Evolutionary conservation across 192 early-diverging fungal species (phyloP).

Genomic region (Rhizoclosmatium globosum): DNA sequence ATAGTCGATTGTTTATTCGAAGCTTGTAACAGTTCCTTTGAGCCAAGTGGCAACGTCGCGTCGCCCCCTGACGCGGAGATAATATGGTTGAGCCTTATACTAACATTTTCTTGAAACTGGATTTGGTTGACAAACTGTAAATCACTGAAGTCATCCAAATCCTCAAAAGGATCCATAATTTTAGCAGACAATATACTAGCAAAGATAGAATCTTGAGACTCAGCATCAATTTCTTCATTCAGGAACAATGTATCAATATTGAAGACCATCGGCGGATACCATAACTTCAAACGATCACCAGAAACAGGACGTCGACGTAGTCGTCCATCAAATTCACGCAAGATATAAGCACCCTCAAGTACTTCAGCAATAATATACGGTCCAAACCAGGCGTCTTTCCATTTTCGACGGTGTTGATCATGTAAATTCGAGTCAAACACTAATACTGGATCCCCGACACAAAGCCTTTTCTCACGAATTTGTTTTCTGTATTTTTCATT

Average conservation of each 20-base stretch:
- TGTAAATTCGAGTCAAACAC: neutral
- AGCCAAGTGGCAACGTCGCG: neutral
- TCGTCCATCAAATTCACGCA: neutral
- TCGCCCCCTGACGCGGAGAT: constrained; percentile 12
- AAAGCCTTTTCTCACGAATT: neutral
- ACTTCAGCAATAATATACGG: neutral
- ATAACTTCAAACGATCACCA: neutral
- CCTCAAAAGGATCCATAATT: neutral
- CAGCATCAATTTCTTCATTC: neutral
- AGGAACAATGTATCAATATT: neutral
- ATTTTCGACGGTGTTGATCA: neutral
- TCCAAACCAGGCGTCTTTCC: neutral
- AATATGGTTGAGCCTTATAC: neutral
- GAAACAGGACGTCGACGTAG: neutral
- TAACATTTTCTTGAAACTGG: neutral
- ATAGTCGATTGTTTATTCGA: neutral
- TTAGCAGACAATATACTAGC: neutral
- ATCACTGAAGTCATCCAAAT: neutral
- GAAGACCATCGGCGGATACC: neutral
- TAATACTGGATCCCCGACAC: neutral
- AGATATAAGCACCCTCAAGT: neutral
- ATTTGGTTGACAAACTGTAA: neutral
- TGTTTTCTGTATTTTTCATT: constrained; percentile 6
- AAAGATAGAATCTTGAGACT: neutral
- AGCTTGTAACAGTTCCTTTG: constrained; percentile 3